Conservation (phyloP, 176 grass and related monocot species). For the Ensete ventricosum region DNA sequence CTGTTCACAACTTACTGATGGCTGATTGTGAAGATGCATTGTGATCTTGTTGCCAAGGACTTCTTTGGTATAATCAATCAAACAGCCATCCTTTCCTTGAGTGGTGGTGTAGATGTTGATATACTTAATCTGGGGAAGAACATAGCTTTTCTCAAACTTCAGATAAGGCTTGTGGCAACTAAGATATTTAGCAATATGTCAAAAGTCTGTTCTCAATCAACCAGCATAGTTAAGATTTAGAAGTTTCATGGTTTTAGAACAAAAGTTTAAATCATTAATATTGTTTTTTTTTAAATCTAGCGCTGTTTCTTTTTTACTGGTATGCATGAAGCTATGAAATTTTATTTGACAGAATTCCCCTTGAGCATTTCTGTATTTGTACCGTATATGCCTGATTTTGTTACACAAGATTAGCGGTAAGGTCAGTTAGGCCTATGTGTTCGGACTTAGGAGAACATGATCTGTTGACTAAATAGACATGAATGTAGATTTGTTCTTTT, state of each 20-base stretch:
- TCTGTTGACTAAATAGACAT: background rate
- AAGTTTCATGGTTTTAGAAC: no score
- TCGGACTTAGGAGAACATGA: no score
- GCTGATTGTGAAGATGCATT: background rate
- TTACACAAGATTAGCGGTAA: no score
- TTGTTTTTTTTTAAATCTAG: background rate
- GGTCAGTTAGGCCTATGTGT: no score
- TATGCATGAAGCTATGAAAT: background rate
- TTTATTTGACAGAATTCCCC: background rate
- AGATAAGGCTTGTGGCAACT: background rate
- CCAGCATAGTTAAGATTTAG: no score
- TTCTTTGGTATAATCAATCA: background rate
- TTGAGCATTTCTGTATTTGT: background rate
- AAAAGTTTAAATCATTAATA: no score
- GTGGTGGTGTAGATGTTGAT: background rate
- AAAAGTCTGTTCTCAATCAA: no score
- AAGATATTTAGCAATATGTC: background rate
- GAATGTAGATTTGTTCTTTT: background rate
- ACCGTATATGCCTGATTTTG: background rate
- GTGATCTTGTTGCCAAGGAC: background rate
- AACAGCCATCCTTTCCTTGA: background rate
- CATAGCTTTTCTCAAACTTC: background rate
- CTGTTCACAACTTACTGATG: background rate
- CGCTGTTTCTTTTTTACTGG: background rate
- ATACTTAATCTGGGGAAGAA: background rate